These are phyloP conservation scores for Mycena sp. DNA, from an alignment of 1,284 basidiomycete genomes.

Conservation along the genomic window DNA sequence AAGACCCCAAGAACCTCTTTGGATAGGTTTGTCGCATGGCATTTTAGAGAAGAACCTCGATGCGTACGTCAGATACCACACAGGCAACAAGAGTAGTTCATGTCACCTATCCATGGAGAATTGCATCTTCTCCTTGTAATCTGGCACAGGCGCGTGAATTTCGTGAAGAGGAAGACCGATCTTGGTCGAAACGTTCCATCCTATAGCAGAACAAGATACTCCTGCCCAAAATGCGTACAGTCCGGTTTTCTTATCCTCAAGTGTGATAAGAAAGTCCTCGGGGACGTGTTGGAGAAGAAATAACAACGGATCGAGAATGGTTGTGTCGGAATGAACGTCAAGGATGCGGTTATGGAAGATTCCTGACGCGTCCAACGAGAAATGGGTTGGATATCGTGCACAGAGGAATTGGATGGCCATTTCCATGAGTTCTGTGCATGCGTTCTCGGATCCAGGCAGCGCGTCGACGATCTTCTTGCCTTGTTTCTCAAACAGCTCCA, in stretches of 20 bases:
- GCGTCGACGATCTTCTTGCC: slow-evolving; percentile 50
- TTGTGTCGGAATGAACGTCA: slow-evolving; percentile 40
- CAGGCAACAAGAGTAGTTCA: background rate
- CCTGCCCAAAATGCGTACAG: slow-evolving; percentile 53
- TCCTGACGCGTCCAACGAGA: slow-evolving; percentile 46
- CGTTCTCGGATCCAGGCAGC: slow-evolving; percentile 51
- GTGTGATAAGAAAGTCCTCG: slow-evolving; percentile 57
- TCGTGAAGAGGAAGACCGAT: slow-evolving; percentile 55
- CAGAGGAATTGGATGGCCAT: slow-evolving; percentile 61
- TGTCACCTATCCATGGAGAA: slow-evolving; percentile 58
- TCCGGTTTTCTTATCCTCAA: slow-evolving; percentile 51
- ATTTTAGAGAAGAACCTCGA: slow-evolving; percentile 55
- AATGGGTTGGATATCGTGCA: slow-evolving; percentile 56
- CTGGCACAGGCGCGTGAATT: slow-evolving; percentile 57
- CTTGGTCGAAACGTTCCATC: slow-evolving; percentile 57
- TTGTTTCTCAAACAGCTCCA: slow-evolving; percentile 46
- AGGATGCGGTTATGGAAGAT: slow-evolving; percentile 56
- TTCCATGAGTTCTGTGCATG: slow-evolving; percentile 57
- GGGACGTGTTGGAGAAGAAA: slow-evolving; percentile 59
- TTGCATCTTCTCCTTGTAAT: slow-evolving; percentile 57
- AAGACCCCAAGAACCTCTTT: slow-evolving; percentile 59
- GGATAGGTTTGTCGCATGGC: slow-evolving; percentile 56
- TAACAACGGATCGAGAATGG: slow-evolving; percentile 44
- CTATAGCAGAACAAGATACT: slow-evolving; percentile 55
- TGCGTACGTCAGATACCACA: background rate